phyloP scores from a whole-genome alignment of 306 rosid genomes.

The Quillaja saponaria region DNA sequence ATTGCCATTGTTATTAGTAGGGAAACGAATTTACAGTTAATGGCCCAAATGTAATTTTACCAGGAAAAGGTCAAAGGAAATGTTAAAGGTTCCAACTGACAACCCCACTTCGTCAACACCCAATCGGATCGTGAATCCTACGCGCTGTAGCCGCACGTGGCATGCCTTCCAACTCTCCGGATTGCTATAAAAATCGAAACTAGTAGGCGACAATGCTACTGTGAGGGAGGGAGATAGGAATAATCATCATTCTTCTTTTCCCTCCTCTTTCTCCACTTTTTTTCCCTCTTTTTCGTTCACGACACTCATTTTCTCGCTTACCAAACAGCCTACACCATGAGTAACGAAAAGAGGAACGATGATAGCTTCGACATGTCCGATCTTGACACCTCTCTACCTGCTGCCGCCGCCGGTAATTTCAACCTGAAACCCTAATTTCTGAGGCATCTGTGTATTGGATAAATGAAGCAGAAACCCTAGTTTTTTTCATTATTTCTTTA shows the following conservation, averaged over 20 bases:
- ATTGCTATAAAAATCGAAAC: too few relatives aligned
- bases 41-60: too few relatives aligned
- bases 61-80: too few relatives aligned
- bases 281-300: conserved; percentile 2
- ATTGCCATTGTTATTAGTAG: too few relatives aligned
- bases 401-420: conserved; percentile 50
- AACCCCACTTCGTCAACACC: background rate
- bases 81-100: conserved; percentile 23
- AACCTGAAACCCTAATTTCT: background rate
- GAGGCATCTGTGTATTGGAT: background rate
- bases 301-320: conserved; percentile 13
- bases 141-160: conserved; percentile 27
- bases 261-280: conserved; percentile 19
- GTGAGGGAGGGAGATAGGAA: too few relatives aligned
- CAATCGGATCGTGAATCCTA: conserved; percentile 28
- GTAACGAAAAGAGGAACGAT: background rate
- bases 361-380: conserved; percentile 32
- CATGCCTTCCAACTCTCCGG: too few relatives aligned
- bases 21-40: too few relatives aligned
- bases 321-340: conserved; percentile 23
- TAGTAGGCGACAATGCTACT: too few relatives aligned
- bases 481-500: too few relatives aligned
- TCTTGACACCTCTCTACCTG: conserved; percentile 37
- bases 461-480: background rate
- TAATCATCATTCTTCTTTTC: background rate